A percentile compares a stretch with the other conserved stretches of the same genome.
phyloP scores from a whole-genome alignment of 2,329 filamentous ascomycete species.

The Pyrenophora tritici-repentis region DNA sequence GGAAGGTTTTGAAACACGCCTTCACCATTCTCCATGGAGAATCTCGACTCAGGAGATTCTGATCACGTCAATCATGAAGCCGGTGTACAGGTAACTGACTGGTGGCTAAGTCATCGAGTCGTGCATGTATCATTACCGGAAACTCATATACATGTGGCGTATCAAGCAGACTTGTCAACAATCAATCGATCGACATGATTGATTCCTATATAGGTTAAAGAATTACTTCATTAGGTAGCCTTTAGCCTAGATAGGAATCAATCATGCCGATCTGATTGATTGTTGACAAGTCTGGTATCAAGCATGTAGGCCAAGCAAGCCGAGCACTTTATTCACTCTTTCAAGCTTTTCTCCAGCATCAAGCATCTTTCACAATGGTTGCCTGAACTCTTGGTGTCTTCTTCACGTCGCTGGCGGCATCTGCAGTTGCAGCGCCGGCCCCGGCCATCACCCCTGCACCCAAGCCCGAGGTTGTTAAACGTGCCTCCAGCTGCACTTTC shows the following conservation, averaged over 20 bases:
- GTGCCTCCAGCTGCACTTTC: constrained; percentile 60
- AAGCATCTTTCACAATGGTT: constrained; percentile 15
- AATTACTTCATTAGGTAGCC: no score
- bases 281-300: no score
- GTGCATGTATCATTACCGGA: not conserved
- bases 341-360: constrained; percentile 7
- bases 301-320: constrained; percentile 21
- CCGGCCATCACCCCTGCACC: no score
- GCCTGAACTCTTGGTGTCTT: constrained; percentile 20
- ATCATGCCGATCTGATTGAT: no score
- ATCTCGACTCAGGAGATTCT: constrained; percentile 1
- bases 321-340: constrained; percentile 1
- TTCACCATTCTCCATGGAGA: constrained; percentile 7
- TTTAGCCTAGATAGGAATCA: no score
- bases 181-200: no score
- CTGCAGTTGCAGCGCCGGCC: constrained; percentile 30
- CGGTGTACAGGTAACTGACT: no score
- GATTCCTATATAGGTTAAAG: no score
- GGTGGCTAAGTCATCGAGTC: no score
- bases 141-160: constrained; percentile 11
- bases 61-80: not conserved
- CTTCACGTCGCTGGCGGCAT: constrained; percentile 24
- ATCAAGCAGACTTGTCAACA: no score
- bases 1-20: constrained; percentile 11
- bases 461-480: no score